Evolutionary conservation across 371 early-diverging fungal species (phyloP), one percentile per base, ranked within the genome.

Genomic region (Rhizopus stolonifer): DNA sequence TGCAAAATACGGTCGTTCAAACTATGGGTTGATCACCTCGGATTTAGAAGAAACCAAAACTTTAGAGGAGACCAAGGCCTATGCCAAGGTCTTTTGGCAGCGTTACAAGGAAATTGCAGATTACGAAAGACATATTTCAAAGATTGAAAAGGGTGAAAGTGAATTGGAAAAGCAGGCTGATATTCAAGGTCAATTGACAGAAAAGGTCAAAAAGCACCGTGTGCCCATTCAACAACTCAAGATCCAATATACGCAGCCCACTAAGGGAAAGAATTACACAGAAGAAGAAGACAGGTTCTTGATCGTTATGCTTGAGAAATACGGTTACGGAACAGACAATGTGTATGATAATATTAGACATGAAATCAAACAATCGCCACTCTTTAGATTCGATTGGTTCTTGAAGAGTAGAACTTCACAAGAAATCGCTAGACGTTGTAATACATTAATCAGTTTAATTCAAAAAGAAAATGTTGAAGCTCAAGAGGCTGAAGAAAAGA

Each of bases 351-450:
- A 82, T 56, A 92, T 98, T 60, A 80, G 92, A 40, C 85, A 83
- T 43, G 94, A 95, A 54, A 83, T 98, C 52, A 89, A 89, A 36
- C 76, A 80, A 54, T 83, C 86, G 14, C 87, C 92, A 9, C 62
- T 92, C 40, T 96, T 98, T 82, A 79, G 94, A 34, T 98, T 98
- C 58, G 93, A 97, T 67, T 98, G 97, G 97, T 98, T 95, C 75
- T 78, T 97, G 54, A 95, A 95, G 68, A 93, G 95, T 25, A 81
- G 98, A 54, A 95, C 95, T 17, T 74, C 93, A 1, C 75, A 80
- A 50, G 93, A 92, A 56, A 74, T 92, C 26, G 82, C 81, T 36
- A 68, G 92, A 43, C 84, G 93, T n/a, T 91, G 92, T 57, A 82
- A 86, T 46, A 89, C 89, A 7, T 69, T 92, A 43, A 81, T 92